phyloP scores from a whole-genome alignment of 345 rosid genomes.

The Eucalyptus marginata region DNA sequence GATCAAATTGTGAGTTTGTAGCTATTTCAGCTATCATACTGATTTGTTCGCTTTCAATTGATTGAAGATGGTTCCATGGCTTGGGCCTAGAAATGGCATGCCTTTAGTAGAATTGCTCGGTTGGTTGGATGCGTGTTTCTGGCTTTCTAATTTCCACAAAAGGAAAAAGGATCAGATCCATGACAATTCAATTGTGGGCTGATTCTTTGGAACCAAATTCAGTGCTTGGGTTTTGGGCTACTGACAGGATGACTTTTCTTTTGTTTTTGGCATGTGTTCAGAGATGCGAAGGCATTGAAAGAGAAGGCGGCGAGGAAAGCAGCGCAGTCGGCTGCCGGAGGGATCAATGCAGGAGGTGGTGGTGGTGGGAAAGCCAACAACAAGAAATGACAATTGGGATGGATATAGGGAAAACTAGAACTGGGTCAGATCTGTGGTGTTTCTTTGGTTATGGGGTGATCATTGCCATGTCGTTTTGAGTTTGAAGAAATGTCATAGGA shows the following conservation, averaged over 20 bases:
- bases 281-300: constrained; percentile 89
- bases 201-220: background rate
- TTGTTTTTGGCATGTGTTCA: background rate
- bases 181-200: background rate
- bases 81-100: background rate
- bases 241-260: background rate
- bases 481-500: background rate
- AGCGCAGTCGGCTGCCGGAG: constrained; percentile 41
- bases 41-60: background rate
- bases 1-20: background rate
- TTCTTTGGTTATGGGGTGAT: background rate
- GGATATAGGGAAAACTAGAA: background rate
- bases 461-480: background rate
- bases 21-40: background rate
- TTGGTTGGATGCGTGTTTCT: background rate
- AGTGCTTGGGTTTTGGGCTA: background rate
- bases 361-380: constrained; percentile 24
- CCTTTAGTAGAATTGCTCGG: background rate
- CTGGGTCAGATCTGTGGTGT: background rate
- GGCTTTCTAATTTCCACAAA: background rate
- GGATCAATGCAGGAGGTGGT: constrained; percentile 14
- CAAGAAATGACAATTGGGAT: background rate
- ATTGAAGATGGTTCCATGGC: background rate
- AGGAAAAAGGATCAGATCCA: background rate
- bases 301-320: constrained; percentile 88